A percentile compares a stretch with the other conserved stretches of the same genome.
phyloP scores from a whole-genome alignment of 768 basidiomycete genomes.

The Suillus spraguei region DNA sequence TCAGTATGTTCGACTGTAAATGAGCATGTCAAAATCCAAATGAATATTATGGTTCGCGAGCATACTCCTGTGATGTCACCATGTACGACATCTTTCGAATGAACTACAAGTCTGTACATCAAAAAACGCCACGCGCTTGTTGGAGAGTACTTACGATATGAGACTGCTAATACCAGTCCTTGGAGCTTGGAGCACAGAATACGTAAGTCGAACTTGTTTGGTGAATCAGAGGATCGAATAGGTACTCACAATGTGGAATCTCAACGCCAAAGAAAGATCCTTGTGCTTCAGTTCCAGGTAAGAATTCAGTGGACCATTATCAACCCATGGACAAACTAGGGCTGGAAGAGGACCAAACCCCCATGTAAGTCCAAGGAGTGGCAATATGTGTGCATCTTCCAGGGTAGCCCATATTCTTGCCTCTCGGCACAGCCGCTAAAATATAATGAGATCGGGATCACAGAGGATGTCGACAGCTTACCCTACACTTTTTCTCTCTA shows the following conservation, averaged over 20 bases:
- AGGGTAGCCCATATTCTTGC: constrained; percentile 41
- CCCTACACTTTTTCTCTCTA: constrained; percentile 4
- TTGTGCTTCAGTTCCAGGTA: constrained; percentile 41
- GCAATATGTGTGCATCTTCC: constrained; percentile 40
- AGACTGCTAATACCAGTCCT: constrained; percentile 42
- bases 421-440: constrained; percentile 34
- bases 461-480: not conserved
- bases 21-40: not conserved
- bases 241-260: constrained; percentile 36
- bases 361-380: constrained; percentile 37
- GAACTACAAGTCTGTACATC: constrained; percentile 5
- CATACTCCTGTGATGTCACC: constrained; percentile 16
- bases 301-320: constrained; percentile 40
- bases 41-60: not conserved
- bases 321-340: constrained; percentile 46
- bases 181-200: constrained; percentile 31
- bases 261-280: constrained; percentile 36
- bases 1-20: constrained; percentile 16
- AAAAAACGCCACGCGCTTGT: not conserved
- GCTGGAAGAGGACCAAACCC: constrained; percentile 40
- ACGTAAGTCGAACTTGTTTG: not conserved
- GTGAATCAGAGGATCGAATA: not conserved
- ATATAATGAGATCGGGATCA: not conserved
- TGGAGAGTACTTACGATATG: constrained; percentile 34
- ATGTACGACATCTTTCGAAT: constrained; percentile 8